Conservation (phyloP, 169 alveolate species). For the Eimeria sp. region DNA sequence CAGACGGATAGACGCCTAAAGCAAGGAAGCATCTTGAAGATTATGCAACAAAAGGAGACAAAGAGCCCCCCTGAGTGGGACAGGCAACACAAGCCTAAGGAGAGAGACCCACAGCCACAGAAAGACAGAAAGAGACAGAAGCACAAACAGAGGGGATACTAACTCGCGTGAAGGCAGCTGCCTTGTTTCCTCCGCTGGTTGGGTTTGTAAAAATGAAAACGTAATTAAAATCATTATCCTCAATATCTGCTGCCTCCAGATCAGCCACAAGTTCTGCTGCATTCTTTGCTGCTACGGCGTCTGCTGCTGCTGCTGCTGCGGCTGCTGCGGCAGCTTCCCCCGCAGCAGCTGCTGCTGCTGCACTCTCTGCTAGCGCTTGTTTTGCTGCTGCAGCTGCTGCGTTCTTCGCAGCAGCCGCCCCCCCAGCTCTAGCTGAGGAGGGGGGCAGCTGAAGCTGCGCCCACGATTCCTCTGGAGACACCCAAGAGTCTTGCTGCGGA, state of each 20-base stretch:
- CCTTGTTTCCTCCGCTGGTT: constrained; percentile 88
- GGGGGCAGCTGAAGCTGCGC: neutral
- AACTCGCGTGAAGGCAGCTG: constrained; percentile 83
- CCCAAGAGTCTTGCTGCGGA: constrained; percentile 1
- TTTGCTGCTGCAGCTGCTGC: neutral
- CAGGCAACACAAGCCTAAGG: neutral
- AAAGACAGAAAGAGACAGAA: neutral
- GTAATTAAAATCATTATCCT: neutral
- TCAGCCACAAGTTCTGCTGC: neutral
- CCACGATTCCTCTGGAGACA: neutral
- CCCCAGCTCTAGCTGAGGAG: neutral
- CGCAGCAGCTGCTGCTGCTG: constrained; percentile 8
- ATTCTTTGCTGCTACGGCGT: neutral
- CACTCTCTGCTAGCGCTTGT: neutral
- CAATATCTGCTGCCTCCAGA: neutral
- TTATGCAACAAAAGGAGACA: neutral
- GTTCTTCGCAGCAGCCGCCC: constrained; percentile 3
- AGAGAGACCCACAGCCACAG: neutral
- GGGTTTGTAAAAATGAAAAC: constrained; percentile 87
- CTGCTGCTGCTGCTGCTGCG: constrained; percentile 28
- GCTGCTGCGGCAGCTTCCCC: constrained; percentile 23
- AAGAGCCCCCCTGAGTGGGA: neutral
- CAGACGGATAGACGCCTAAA: neutral
- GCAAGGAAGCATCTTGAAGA: too few species aligned
- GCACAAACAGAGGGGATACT: neutral